These are phyloP conservation scores for Leccinum uliginosum DNA, from an alignment of 768 basidiomycete species.

Conservation along the genomic window DNA sequence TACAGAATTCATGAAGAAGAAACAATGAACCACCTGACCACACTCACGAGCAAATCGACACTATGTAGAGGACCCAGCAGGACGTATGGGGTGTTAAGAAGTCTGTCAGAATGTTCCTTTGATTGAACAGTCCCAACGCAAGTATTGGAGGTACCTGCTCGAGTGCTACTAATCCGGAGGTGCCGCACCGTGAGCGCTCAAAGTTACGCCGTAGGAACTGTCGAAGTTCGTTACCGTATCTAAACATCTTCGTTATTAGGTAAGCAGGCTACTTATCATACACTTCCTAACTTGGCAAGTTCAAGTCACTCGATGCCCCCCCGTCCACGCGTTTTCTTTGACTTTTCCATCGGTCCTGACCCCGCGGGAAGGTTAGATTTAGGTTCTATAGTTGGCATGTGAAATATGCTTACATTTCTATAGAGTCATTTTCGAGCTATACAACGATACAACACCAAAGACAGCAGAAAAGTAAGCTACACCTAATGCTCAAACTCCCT, in stretches of 20 bases:
- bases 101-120: background rate
- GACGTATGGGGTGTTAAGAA: background rate
- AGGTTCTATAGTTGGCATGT: background rate
- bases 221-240: background rate
- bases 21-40: conserved; percentile 5
- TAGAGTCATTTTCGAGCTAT: conserved; percentile 75
- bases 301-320: conserved; percentile 37
- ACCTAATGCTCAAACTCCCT: background rate
- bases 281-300: background rate
- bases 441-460: conserved; percentile 66
- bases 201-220: background rate
- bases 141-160: background rate
- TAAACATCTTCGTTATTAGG: conserved; percentile 4
- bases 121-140: background rate
- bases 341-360: conserved; percentile 50
- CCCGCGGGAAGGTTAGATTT: conserved; percentile 50
- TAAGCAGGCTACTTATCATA: conserved; percentile 2
- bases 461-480: conserved; percentile 71
- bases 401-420: conserved; percentile 8
- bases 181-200: background rate
- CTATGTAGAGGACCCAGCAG: background rate
- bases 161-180: background rate
- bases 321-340: conserved; percentile 64
- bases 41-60: background rate
- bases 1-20: background rate